Evolutionary conservation across 2,329 filamentous ascomycete species (phyloP).

Genomic region (Pleurostoma richardsiae): DNA sequence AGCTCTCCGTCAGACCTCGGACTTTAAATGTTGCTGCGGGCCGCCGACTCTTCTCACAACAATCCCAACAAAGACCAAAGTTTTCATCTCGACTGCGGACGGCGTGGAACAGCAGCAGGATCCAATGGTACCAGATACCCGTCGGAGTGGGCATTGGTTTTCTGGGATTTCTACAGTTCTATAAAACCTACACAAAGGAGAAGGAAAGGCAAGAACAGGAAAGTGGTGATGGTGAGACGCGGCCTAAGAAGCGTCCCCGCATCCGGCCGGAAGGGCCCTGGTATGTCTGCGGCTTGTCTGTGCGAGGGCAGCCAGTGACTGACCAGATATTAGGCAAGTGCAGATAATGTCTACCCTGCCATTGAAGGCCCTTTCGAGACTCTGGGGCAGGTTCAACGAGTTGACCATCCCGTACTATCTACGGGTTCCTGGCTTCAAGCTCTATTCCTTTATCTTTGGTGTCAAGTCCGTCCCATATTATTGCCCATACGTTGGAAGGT

Average conservation of each 20-base stretch:
- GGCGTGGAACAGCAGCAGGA: conserved; percentile 46
- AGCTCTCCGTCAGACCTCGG: conserved; percentile 3
- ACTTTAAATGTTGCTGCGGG: conserved; percentile 12
- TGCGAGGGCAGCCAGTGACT: conserved; percentile 6
- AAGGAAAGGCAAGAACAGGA: conserved; percentile 46
- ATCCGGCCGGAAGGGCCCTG: conserved; percentile 83
- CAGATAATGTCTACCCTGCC: conserved; percentile 91
- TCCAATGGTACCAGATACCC: conserved; percentile 89
- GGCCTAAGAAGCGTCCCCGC: conserved; percentile 48
- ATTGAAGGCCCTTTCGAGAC: conserved; percentile 79
- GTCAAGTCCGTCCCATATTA: conserved; percentile 52
- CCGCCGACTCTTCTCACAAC: conserved; percentile 31
- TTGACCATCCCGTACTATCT: conserved; percentile 82
- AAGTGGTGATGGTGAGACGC: conserved; percentile 30
- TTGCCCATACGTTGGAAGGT: too few species aligned
- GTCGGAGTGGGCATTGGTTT: conserved; percentile 81
- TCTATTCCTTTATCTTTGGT: conserved; percentile 89
- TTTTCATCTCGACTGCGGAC: conserved; percentile 48
- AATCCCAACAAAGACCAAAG: conserved; percentile 38
- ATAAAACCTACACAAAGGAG: conserved; percentile 60
- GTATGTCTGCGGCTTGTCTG: conserved; percentile 32
- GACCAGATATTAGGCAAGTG: conserved; percentile 56
- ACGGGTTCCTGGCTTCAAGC: conserved; percentile 82
- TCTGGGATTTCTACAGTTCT: conserved; percentile 77
- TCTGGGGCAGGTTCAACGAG: conserved; percentile 92